Percentiles rank a stretch among this genome's conserved stretches.
These are phyloP conservation scores for Colletotrichum trifolii DNA, from an alignment of 2,329 filamentous ascomycete species.

Conservation along the genomic window DNA sequence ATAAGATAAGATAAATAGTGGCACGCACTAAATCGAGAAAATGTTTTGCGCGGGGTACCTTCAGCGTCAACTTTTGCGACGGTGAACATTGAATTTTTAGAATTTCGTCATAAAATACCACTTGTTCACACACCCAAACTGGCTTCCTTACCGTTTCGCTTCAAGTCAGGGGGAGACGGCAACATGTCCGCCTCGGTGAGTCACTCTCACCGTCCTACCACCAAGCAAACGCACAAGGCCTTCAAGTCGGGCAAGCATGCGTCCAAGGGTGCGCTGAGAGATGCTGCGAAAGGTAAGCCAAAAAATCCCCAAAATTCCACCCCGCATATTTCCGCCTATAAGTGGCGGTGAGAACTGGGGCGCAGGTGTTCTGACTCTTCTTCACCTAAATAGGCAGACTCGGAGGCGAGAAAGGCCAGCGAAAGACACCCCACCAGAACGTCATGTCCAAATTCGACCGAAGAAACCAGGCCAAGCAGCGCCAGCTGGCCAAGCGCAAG, in stretches of 20 bases:
- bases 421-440: constrained; percentile 94
- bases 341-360: not conserved
- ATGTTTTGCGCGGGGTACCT: too few species aligned
- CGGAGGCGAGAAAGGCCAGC: constrained; percentile 72
- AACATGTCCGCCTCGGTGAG: constrained; percentile 79
- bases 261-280: constrained; percentile 87
- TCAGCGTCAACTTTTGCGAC: too few species aligned
- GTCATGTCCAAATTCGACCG: constrained; percentile 98
- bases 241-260: constrained; percentile 90
- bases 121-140: constrained; percentile 53
- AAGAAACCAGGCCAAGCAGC: constrained; percentile 93
- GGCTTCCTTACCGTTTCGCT: constrained; percentile 83
- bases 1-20: constrained; percentile 28
- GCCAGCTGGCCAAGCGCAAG: constrained; percentile 83
- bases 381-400: constrained; percentile 73
- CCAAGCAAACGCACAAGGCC: constrained; percentile 86
- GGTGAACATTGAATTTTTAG: too few species aligned
- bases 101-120: too few species aligned
- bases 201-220: constrained; percentile 93
- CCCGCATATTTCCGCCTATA: not conserved
- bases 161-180: constrained; percentile 81
- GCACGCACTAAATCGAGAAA: too few species aligned
- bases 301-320: constrained; percentile 4
- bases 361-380: not conserved
- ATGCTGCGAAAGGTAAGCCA: constrained; percentile 80